These are phyloP conservation scores for Cryoendolithus antarcticus DNA, from an alignment of 2,329 filamentous ascomycete species.

Conservation along the genomic window DNA sequence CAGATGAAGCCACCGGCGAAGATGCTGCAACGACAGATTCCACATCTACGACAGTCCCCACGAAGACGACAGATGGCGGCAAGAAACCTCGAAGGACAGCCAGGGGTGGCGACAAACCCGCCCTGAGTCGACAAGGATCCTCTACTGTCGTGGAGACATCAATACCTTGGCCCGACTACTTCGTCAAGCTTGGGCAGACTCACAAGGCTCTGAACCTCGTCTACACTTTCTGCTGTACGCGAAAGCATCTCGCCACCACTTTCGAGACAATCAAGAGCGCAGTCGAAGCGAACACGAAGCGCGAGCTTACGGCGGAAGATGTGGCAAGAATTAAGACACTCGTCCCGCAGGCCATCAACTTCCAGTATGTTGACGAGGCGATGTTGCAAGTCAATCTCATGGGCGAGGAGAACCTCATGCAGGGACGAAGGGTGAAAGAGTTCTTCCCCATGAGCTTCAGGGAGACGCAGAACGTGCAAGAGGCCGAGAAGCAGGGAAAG, in stretches of 20 bases:
- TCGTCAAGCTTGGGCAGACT: slow-evolving; percentile 60
- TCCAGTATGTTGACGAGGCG: slow-evolving; percentile 75
- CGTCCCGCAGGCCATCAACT: slow-evolving; percentile 65
- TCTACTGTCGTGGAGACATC: slow-evolving; percentile 39
- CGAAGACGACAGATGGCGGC: slow-evolving; percentile 46
- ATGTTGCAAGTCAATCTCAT: slow-evolving; percentile 70
- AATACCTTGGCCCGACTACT: slow-evolving; percentile 60
- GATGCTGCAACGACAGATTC: slow-evolving; percentile 9
- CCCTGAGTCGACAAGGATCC: slow-evolving; percentile 34
- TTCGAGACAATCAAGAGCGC: slow-evolving; percentile 77
- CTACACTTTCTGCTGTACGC: slow-evolving; percentile 86
- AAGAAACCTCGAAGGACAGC: slow-evolving; percentile 36
- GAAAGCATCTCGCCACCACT: slow-evolving; percentile 84
- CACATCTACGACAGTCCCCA: slow-evolving; percentile 34
- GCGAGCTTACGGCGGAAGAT: slow-evolving; percentile 59
- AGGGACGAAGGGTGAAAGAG: slow-evolving; percentile 41
- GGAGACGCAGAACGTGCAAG: slow-evolving; percentile 24
- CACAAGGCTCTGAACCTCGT: slow-evolving; percentile 83
- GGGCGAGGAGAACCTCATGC: slow-evolving; percentile 55
- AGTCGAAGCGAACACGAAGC: slow-evolving; percentile 71
- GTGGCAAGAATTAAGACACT: slow-evolving; percentile 70
- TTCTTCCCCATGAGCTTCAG: slow-evolving; percentile 31
- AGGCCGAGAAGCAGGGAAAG: slow-evolving; percentile 13
- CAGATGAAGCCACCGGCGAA: neutral
- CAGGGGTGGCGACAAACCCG: slow-evolving; percentile 28